These are phyloP conservation scores for Parafenestella ontariensis DNA, from an alignment of 2,329 filamentous ascomycete genomes.

Conservation along the genomic window DNA sequence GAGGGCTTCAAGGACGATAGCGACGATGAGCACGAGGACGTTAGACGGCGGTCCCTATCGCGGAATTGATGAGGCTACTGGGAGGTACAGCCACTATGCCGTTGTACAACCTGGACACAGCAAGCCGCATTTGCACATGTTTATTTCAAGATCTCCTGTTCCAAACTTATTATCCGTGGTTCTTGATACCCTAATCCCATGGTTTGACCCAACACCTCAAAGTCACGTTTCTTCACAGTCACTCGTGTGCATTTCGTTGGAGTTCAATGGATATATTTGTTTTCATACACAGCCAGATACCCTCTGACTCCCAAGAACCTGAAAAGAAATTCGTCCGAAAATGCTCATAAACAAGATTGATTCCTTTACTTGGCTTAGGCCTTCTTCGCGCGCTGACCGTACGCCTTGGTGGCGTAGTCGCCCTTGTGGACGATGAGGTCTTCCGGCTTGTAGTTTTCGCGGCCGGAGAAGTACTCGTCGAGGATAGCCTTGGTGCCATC, in stretches of 20 bases:
- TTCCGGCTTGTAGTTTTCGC: conserved; percentile 84
- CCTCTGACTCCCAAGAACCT: conserved; percentile 13
- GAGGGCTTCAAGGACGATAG: conserved; percentile 78
- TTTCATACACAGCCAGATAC: conserved; percentile 29
- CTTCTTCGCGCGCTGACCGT: conserved; percentile 73
- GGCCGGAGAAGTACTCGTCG: conserved; percentile 86
- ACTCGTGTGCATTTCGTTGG: background rate
- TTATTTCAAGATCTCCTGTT: background rate
- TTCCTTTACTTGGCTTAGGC: conserved; percentile 56
- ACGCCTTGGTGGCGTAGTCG: conserved; percentile 94
- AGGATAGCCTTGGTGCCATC: conserved; percentile 88
- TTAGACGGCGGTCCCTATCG: conserved; percentile 28
- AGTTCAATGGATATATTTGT: conserved; percentile 31
- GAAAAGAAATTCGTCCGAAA: conserved; percentile 27
- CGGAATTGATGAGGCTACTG: conserved; percentile 10
- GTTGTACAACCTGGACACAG: too few relatives aligned
- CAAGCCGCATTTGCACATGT: background rate
- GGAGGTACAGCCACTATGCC: too few relatives aligned
- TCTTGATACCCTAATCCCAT: too few relatives aligned
- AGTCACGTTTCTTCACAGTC: background rate
- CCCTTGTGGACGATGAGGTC: conserved; percentile 90
- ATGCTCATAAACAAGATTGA: conserved; percentile 17
- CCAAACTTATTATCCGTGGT: background rate
- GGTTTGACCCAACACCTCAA: background rate
- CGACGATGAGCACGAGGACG: conserved; percentile 62